Conservation (phyloP, 164 flowering plant species). For the Aristolochia californica region DNA sequence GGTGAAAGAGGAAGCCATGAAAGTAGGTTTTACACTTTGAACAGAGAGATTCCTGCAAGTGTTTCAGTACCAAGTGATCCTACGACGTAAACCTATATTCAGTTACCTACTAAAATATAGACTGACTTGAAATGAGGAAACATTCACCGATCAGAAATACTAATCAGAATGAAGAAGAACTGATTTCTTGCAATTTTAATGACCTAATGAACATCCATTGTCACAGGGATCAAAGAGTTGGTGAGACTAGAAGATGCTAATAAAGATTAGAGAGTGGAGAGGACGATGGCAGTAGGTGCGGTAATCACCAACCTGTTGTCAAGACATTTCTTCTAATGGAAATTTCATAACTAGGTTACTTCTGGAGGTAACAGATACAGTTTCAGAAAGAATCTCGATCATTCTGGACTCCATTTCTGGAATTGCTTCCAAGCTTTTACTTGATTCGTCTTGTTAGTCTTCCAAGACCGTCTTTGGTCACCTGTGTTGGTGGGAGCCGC, state of each 20-base stretch:
- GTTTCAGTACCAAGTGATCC: background rate
- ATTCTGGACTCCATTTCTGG: no score
- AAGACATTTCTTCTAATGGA: constrained; percentile 7
- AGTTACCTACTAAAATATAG: no score
- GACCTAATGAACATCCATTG: background rate
- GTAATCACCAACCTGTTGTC: constrained; percentile 50
- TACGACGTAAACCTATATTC: background rate
- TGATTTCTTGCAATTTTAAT: no score
- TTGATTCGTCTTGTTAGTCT: no score
- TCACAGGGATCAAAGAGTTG: background rate
- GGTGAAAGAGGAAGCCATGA: constrained; percentile 24
- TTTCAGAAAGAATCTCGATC: no score
- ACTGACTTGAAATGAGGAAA: no score
- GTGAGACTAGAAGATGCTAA: background rate
- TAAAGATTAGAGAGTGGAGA: constrained; percentile 5
- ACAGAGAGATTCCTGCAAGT: background rate
- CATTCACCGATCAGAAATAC: no score
- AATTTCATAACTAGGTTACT: constrained; percentile 26
- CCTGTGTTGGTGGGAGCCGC: no score
- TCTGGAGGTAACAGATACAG: background rate
- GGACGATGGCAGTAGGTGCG: constrained; percentile 28
- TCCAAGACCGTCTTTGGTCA: no score
- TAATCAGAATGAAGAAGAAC: no score
- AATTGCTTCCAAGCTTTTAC: no score
- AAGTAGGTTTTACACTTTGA: background rate